These are phyloP conservation scores for Casuarina glauca DNA, from an alignment of 306 rosid genomes.

Conservation along the genomic window DNA sequence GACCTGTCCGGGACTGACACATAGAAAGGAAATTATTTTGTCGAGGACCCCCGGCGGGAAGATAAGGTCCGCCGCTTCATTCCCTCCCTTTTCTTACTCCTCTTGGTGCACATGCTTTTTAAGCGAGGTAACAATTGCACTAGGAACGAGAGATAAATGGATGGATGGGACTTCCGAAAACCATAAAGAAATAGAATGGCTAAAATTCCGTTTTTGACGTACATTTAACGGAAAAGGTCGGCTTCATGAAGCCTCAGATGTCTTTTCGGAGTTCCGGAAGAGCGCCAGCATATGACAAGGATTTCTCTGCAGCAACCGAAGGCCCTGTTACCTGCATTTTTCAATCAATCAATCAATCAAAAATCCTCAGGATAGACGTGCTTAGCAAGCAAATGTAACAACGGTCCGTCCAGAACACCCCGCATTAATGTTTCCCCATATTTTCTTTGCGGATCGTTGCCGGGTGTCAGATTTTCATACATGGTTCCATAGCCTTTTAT, in stretches of 20 bases:
- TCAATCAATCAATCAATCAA: conserved; percentile 40
- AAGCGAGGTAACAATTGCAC: too few species aligned
- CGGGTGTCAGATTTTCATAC: conserved; percentile 52
- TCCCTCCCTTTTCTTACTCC: too few species aligned
- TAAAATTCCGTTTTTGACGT: conserved; percentile 10
- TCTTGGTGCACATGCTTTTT: too few species aligned
- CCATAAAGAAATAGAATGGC: neutral
- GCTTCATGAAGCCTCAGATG: conserved; percentile 35
- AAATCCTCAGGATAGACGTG: conserved; percentile 29
- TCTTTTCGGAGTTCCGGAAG: conserved; percentile 29
- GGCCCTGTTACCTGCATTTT: conserved; percentile 6
- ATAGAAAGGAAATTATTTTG: too few species aligned
- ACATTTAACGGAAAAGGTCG: conserved; percentile 39
- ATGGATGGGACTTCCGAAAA: neutral
- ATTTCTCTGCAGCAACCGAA: conserved; percentile 27
- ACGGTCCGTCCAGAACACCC: conserved; percentile 32
- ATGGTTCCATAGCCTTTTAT: conserved; percentile 33
- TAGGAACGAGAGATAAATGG: too few species aligned
- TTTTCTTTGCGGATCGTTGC: conserved; percentile 33
- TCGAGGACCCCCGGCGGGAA: too few species aligned
- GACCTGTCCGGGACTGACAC: too few species aligned
- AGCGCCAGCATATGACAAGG: conserved; percentile 27
- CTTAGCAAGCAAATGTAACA: conserved; percentile 40
- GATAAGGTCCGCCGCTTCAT: too few species aligned
- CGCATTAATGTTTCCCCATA: conserved; percentile 31